Conservation (phyloP, 2,329 filamentous ascomycete genomes). For the Thielaviopsis populi region DNA sequence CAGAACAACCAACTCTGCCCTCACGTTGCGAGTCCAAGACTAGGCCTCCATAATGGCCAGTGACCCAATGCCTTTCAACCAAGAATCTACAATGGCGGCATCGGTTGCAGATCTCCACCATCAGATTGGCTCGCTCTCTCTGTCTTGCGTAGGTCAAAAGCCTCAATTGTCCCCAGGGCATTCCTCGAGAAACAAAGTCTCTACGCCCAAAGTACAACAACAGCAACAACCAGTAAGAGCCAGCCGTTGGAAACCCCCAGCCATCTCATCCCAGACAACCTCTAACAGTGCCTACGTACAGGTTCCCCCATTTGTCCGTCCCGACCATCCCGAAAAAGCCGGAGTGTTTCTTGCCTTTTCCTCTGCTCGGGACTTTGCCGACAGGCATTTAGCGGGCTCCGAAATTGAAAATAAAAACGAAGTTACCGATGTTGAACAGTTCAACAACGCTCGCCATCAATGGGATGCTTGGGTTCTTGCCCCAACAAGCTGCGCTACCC, state of each 20-base stretch:
- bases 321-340: slow-evolving; percentile 3
- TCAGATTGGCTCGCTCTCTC: neutral
- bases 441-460: slow-evolving; percentile 7
- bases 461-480: slow-evolving; percentile 16
- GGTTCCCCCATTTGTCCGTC: neutral
- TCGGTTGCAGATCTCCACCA: neutral
- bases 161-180: neutral
- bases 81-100: neutral
- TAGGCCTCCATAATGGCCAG: neutral
- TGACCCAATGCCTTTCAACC: neutral
- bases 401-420: slow-evolving; percentile 17
- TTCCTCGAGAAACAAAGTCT: neutral
- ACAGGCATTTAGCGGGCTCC: slow-evolving; percentile 9
- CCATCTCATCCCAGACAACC: neutral
- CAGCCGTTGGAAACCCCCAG: neutral
- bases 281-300: neutral
- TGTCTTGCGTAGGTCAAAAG: neutral
- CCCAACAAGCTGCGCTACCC: neutral
- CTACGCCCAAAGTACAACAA: too few species aligned
- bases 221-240: too few species aligned
- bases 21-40: too few species aligned
- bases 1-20: too few species aligned
- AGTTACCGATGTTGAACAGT: neutral
- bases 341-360: slow-evolving; percentile 6
- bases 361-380: slow-evolving; percentile 11